Conservation (phyloP, 139 green algal species). For the Chlamydomonas incerta region DNA sequence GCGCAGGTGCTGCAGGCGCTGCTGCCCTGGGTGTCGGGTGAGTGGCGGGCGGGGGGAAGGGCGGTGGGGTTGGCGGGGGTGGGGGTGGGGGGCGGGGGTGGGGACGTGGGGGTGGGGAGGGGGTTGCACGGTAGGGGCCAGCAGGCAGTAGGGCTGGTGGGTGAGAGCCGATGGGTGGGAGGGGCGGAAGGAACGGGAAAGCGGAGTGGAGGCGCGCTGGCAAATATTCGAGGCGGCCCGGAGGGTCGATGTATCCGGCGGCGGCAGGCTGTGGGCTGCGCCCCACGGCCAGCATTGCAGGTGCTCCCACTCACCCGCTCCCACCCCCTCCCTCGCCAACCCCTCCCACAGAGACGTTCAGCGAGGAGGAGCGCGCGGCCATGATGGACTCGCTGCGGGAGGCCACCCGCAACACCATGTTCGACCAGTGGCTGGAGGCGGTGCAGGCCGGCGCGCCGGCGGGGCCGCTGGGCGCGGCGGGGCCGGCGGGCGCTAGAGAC, state of each 20-base stretch:
- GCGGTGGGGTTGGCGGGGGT: too few relatives aligned
- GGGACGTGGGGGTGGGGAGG: not conserved
- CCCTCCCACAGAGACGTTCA: slow-evolving; percentile 69
- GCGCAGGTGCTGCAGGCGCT: slow-evolving; percentile 96
- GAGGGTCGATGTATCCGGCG: too few relatives aligned
- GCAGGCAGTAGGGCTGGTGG: too few relatives aligned
- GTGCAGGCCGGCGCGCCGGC: slow-evolving; percentile 24
- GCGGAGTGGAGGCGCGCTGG: too few relatives aligned
- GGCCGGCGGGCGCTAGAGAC: not conserved
- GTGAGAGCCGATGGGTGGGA: too few relatives aligned
- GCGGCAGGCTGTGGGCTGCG: too few relatives aligned
- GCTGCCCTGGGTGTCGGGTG: slow-evolving; percentile 93
- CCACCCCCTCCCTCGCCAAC: not conserved
- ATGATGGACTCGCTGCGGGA: slow-evolving; percentile 87
- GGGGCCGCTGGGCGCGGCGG: not conserved
- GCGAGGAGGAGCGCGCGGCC: slow-evolving; percentile 75
- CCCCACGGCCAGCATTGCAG: too few relatives aligned
- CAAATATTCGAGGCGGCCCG: too few relatives aligned
- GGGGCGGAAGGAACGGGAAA: too few relatives aligned
- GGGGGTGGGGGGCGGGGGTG: not conserved
- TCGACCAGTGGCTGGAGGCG: slow-evolving; percentile 93
- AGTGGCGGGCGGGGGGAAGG: not conserved
- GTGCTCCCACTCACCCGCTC: too few relatives aligned
- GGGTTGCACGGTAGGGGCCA: too few relatives aligned
- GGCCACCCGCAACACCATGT: slow-evolving; percentile 93